phyloP scores from a whole-genome alignment of 768 basidiomycete genomes.

The Ramaria sp. region DNA sequence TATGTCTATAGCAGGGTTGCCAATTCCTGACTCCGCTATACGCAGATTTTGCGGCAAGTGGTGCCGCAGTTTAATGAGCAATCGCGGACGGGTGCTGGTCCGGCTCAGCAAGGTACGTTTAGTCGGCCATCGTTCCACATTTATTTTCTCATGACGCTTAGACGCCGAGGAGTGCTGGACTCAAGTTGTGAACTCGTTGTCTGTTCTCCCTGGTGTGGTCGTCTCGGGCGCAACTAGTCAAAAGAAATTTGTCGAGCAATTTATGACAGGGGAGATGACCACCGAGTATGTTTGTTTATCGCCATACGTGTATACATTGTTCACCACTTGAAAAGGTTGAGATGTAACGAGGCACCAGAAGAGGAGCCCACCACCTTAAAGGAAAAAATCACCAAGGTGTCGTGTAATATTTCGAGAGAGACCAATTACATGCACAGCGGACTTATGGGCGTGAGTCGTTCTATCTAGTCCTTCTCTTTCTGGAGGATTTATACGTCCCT shows the following conservation, averaged over 20 bases:
- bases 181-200: constrained; percentile 60
- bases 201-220: constrained; percentile 49
- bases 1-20: neutral
- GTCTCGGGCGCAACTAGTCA: constrained; percentile 17
- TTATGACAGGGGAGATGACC: constrained; percentile 66
- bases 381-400: constrained; percentile 79
- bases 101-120: constrained; percentile 66
- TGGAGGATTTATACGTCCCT: neutral
- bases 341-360: constrained; percentile 75
- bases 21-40: neutral
- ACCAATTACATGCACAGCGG: constrained; percentile 89
- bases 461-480: constrained; percentile 8
- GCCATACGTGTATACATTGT: neutral
- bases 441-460: constrained; percentile 57
- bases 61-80: constrained; percentile 87
- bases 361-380: constrained; percentile 52
- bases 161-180: constrained; percentile 90
- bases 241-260: constrained; percentile 69
- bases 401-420: constrained; percentile 79
- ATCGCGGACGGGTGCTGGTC: constrained; percentile 38
- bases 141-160: constrained; percentile 11
- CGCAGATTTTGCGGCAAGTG: constrained; percentile 45
- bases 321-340: constrained; percentile 19
- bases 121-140: neutral
- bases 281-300: constrained; percentile 40